These are phyloP conservation scores for Anastatica hierochuntica DNA, from an alignment of 345 rosid genomes.

Conservation along the genomic window DNA sequence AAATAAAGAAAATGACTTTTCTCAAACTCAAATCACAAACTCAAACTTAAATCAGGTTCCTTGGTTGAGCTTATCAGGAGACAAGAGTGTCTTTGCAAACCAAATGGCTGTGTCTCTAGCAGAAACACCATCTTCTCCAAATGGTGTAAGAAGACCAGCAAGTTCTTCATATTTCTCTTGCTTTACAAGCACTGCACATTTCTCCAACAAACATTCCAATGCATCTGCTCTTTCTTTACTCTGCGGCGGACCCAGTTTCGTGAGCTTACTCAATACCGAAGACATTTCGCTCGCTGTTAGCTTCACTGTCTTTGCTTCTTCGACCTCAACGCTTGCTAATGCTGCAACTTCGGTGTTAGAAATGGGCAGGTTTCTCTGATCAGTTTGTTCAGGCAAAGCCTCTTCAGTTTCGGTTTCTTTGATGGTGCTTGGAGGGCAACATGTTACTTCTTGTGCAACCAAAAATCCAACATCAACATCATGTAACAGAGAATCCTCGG, in stretches of 20 bases:
- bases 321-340: conserved; percentile 24
- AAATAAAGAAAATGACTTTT: neutral
- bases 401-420: conserved; percentile 29
- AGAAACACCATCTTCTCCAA: conserved; percentile 83
- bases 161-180: conserved; percentile 84
- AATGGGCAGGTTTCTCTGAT: conserved; percentile 8
- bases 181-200: conserved; percentile 80
- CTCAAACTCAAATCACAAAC: conserved; percentile 14
- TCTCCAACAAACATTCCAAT: conserved; percentile 80
- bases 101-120: conserved; percentile 97
- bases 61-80: conserved; percentile 58
- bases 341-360: conserved; percentile 26
- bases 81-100: conserved; percentile 83
- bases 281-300: conserved; percentile 42
- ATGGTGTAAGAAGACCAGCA: conserved; percentile 78
- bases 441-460: conserved; percentile 16
- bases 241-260: conserved; percentile 44
- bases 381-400: conserved; percentile 16
- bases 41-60: conserved; percentile 30
- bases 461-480: conserved; percentile 29
- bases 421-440: conserved; percentile 14
- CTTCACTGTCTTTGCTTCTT: conserved; percentile 21
- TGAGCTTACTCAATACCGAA: conserved; percentile 38
- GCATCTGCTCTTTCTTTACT: conserved; percentile 83
- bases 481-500: conserved; percentile 22